Evolutionary conservation across 2,329 filamentous ascomycete species (phyloP).

Genomic region (Cercospora sp.): DNA sequence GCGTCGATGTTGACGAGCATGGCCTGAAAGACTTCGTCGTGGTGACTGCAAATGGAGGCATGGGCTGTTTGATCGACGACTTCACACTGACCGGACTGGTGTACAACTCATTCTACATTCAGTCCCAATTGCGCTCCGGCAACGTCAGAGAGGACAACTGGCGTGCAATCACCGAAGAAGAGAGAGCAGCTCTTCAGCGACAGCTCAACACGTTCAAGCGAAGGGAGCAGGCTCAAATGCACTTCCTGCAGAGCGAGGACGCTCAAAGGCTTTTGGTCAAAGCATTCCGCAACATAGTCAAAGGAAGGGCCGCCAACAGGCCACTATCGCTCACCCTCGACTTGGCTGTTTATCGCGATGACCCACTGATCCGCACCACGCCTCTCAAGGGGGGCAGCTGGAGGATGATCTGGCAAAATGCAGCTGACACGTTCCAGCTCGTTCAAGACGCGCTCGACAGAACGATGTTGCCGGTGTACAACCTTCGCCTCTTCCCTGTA

Average conservation of each 20-base stretch:
- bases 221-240: conserved; percentile 2
- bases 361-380: conserved; percentile 23
- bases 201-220: conserved; percentile 7
- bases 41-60: neutral
- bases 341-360: neutral
- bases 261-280: conserved; percentile 5
- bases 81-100: conserved; percentile 4
- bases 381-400: conserved; percentile 55
- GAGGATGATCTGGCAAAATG: conserved; percentile 11
- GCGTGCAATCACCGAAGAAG: neutral
- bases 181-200: neutral
- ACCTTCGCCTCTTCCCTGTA: neutral
- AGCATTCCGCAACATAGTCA: conserved; percentile 8
- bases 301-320: neutral
- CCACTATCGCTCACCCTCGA: conserved; percentile 1
- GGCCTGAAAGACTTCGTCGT: conserved; percentile 10
- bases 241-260: conserved; percentile 10
- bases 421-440: conserved; percentile 11
- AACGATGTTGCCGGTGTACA: conserved; percentile 1
- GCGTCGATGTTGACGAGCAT: conserved; percentile 7
- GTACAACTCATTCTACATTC: conserved; percentile 4
- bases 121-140: neutral
- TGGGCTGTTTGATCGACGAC: conserved; percentile 12
- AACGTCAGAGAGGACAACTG: neutral
- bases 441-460: conserved; percentile 6